These are phyloP conservation scores for Penicillium coffeae DNA, from an alignment of 495 filamentous ascomycete genomes.

Conservation along the genomic window DNA sequence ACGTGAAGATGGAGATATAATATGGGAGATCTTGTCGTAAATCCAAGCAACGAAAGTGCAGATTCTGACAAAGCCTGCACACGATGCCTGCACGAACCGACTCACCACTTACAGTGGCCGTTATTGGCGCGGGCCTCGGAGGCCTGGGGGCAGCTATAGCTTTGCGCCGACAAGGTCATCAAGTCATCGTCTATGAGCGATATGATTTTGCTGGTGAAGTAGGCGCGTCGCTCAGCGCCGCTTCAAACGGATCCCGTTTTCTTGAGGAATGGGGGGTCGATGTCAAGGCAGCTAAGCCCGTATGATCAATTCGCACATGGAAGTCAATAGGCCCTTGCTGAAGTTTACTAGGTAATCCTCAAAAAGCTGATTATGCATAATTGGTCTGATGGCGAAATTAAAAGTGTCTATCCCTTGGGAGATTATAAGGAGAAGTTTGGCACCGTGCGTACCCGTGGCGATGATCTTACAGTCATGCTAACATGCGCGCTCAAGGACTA, in stretches of 20 bases:
- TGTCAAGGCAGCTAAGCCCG: slow-evolving; percentile 24
- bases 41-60: slow-evolving; percentile 6
- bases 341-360: slow-evolving; percentile 20
- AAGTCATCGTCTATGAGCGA: slow-evolving; percentile 40
- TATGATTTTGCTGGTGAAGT: slow-evolving; percentile 29
- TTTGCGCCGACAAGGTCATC: slow-evolving; percentile 48
- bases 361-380: slow-evolving; percentile 32
- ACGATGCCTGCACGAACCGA: slow-evolving; percentile 22
- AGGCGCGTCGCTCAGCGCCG: slow-evolving; percentile 25
- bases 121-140: slow-evolving; percentile 55
- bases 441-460: slow-evolving; percentile 8
- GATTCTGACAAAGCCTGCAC: slow-evolving; percentile 1
- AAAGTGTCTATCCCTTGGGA: slow-evolving; percentile 22
- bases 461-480: background rate
- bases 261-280: slow-evolving; percentile 29
- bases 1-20: background rate
- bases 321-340: too few relatives aligned
- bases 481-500: too few relatives aligned
- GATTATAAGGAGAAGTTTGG: slow-evolving; percentile 29
- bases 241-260: slow-evolving; percentile 24
- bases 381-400: slow-evolving; percentile 21
- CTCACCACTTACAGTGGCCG: slow-evolving; percentile 24
- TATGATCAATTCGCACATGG: slow-evolving; percentile 2
- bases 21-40: too few relatives aligned
- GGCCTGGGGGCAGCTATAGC: slow-evolving; percentile 50